Evolutionary conservation across 305 asterid species (phyloP).

Genomic region (Solanum hybrid): DNA sequence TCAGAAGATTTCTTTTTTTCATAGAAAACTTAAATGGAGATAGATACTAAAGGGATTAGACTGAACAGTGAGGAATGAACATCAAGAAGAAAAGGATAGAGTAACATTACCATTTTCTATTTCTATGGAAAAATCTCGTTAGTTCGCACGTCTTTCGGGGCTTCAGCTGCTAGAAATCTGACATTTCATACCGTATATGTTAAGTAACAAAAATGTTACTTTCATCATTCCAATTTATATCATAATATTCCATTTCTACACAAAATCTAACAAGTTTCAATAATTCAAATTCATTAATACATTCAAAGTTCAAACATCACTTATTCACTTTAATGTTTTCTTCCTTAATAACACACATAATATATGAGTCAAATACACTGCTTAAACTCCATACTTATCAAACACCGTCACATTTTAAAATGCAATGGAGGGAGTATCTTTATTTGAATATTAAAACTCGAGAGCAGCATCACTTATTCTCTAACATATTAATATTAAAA

Average conservation of each 20-base stretch:
- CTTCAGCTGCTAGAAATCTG: neutral
- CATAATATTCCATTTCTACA: neutral
- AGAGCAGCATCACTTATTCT: neutral
- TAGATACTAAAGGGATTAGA: neutral
- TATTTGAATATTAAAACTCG: neutral
- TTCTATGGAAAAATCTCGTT: neutral
- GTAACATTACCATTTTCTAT: conserved; percentile 4
- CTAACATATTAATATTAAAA: neutral
- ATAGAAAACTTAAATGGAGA: neutral
- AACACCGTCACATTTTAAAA: neutral
- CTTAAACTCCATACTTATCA: neutral
- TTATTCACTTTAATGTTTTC: neutral
- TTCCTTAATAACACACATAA: neutral
- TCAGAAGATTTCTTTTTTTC: neutral
- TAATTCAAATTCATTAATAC: neutral
- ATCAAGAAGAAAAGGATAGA: neutral
- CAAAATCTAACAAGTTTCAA: neutral
- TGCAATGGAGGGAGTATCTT: neutral
- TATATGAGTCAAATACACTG: neutral
- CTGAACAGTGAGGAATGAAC: neutral
- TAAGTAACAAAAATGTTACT: neutral
- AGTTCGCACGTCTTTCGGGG: neutral
- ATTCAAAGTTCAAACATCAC: neutral
- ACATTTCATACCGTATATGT: neutral
- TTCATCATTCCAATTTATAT: neutral